Evolutionary conservation across 805 yeast species (phyloP), one percentile per base, ranked within the genome.

Genomic region (Zygoascus flipseniorum): DNA sequence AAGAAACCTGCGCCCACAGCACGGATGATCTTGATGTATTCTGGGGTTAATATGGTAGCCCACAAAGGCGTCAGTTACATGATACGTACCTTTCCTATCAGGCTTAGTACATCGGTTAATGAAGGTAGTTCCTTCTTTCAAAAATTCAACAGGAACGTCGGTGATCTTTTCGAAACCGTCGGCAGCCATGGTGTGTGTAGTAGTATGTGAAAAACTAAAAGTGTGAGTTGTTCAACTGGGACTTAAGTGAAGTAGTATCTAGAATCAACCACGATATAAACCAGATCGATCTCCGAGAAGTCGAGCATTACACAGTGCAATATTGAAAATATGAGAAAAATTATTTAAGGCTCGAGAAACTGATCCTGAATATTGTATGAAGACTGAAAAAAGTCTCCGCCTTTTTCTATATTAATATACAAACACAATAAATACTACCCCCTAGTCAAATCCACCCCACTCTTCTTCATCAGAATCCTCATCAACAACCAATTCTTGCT

Each of bases 1-100:
- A 92, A 76, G 73, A 92, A 92, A 62, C 99, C 99, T 59, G 90
- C 78, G 65, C 98, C 98, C 51, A 92, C 98, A 51, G 97, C 97
- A 73, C 93, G 86, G 59, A 93, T 80, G 67, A 92, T 86, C 72
- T 85, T 85, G 55, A 83, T 64, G 77, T 87, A 92, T 74, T 92
- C 99, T 79, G 56, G 0, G 28, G 53, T 52, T 52, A 58, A 31
- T 32, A 31, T 26, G 19, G 9, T 28, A 50, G 16, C 18, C 47
- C 26, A 41, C 14, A 19, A 10, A n/a, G 19, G 9, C 13, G 41
- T 5, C 11, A 23, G 9, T 16, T n/a, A 44, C 5, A 16, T 73
- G 6, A 10, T 11, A 60, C 83, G 56, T 68, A 81, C 86, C 86
- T 69, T 85, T 87, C 68, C 78, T 74, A 69, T 83, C 83, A 62